These are phyloP conservation scores for Epichloe baconii DNA, from an alignment of 2,329 filamentous ascomycete genomes.

Conservation along the genomic window DNA sequence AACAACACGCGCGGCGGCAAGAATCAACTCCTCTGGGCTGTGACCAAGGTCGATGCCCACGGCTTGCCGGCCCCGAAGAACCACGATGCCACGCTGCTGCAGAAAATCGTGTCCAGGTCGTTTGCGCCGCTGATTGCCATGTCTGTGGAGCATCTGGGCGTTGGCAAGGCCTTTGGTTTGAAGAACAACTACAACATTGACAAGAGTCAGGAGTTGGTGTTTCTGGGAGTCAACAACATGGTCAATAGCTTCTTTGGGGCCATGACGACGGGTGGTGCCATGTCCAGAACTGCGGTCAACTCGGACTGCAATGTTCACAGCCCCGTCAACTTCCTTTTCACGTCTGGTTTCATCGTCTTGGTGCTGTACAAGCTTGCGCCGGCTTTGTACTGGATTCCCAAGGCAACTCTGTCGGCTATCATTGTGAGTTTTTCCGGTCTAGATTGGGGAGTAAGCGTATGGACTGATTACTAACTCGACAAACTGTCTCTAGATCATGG, in stretches of 20 bases:
- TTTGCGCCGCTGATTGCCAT: slow-evolving; percentile 50
- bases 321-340: slow-evolving; percentile 46
- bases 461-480: neutral
- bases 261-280: slow-evolving; percentile 52
- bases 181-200: slow-evolving; percentile 51
- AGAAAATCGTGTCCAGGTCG: slow-evolving; percentile 37
- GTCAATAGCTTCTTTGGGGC: slow-evolving; percentile 52
- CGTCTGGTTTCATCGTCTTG: slow-evolving; percentile 46
- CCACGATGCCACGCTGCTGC: slow-evolving; percentile 33
- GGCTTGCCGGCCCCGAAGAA: slow-evolving; percentile 38
- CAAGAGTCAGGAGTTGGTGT: slow-evolving; percentile 52
- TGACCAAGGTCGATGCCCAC: slow-evolving; percentile 42
- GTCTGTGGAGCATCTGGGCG: slow-evolving; percentile 49
- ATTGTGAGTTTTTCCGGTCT: slow-evolving; percentile 26
- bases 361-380: slow-evolving; percentile 48
- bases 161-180: slow-evolving; percentile 49
- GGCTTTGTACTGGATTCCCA: slow-evolving; percentile 55
- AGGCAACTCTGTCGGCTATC: slow-evolving; percentile 50
- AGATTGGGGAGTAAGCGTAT: neutral
- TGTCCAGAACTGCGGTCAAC: slow-evolving; percentile 56
- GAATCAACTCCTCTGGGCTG: slow-evolving; percentile 33
- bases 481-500: slow-evolving; percentile 33
- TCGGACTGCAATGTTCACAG: slow-evolving; percentile 49
- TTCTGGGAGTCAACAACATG: slow-evolving; percentile 48
- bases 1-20: slow-evolving; percentile 39